Conservation (phyloP, 225 moss, liverwort and hornwort genomes). For the Anthoceros angustus region DNA sequence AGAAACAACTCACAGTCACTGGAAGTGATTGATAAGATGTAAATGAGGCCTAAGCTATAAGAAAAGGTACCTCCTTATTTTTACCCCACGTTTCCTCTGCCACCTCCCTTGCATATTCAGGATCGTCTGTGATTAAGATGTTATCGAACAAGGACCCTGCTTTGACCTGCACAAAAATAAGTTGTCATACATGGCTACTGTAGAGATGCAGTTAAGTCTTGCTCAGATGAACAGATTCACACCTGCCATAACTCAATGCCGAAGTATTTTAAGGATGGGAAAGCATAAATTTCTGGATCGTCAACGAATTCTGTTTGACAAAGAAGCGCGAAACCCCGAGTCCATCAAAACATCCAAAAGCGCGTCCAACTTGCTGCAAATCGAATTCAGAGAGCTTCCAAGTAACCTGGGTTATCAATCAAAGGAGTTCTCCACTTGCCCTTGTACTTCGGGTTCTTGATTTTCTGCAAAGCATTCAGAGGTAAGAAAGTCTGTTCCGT, state of each 20-base stretch:
- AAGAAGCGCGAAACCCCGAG: slow-evolving; percentile 3
- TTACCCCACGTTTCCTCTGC: slow-evolving; percentile 65
- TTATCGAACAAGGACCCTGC: slow-evolving; percentile 86
- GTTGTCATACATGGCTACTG: slow-evolving; percentile 12
- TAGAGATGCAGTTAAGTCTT: neutral
- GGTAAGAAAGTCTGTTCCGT: neutral
- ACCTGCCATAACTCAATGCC: slow-evolving; percentile 99
- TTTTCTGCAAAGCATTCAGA: slow-evolving; percentile 31
- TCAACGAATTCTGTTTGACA: slow-evolving; percentile 61
- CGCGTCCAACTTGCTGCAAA: too few relatives aligned
- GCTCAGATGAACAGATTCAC: slow-evolving; percentile 1
- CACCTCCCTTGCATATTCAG: slow-evolving; percentile 64
- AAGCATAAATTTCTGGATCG: slow-evolving; percentile 71
- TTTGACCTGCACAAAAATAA: slow-evolving; percentile 44
- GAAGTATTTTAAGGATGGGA: slow-evolving; percentile 62
- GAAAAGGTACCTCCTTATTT: slow-evolving; percentile 30
- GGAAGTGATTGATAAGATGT: neutral
- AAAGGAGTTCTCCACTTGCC: slow-evolving; percentile 75
- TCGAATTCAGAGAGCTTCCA: neutral
- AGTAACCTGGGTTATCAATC: slow-evolving; percentile 64
- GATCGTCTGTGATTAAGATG: slow-evolving; percentile 68
- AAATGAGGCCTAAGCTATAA: neutral
- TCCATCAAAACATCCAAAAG: neutral
- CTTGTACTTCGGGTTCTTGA: slow-evolving; percentile 68
- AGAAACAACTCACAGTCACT: neutral